phyloP scores from a whole-genome alignment of 2,329 filamentous ascomycete genomes.

The Fusarium pseudoanthophilum region DNA sequence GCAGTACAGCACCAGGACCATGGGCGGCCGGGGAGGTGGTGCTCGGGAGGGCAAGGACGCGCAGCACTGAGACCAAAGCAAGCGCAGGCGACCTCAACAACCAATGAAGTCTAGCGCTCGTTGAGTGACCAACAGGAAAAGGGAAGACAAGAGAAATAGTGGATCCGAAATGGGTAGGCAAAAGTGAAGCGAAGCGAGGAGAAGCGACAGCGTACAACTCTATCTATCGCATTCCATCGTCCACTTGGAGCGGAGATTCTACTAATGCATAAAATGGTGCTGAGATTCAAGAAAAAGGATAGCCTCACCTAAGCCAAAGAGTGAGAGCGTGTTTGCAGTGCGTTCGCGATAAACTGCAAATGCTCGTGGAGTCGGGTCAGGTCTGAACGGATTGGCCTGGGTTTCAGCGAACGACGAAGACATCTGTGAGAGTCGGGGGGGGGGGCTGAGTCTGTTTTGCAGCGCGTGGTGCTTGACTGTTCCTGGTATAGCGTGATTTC shows the following conservation, averaged over 20 bases:
- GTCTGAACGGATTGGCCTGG: conserved; percentile 44
- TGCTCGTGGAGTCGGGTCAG: conserved; percentile 40
- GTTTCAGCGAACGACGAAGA: conserved; percentile 48
- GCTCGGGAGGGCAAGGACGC: conserved; percentile 28
- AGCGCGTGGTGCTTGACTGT: conserved; percentile 41
- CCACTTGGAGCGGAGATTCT: conserved; percentile 3
- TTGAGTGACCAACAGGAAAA: conserved; percentile 19
- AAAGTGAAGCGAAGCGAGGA: conserved; percentile 35
- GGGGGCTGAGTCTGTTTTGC: conserved; percentile 34
- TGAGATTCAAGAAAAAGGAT: conserved; percentile 37
- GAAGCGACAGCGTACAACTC: conserved; percentile 35
- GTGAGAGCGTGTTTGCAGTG: conserved; percentile 37
- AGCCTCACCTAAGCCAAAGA: conserved; percentile 49
- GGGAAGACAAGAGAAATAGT: conserved; percentile 31
- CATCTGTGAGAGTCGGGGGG: conserved; percentile 39
- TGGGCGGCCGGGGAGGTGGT: neutral
- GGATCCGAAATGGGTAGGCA: conserved; percentile 16
- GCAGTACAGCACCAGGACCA: conserved; percentile 16
- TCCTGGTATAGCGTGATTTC: conserved; percentile 45
- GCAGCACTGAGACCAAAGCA: conserved; percentile 43
- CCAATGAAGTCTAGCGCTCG: conserved; percentile 15
- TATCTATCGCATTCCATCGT: conserved; percentile 32
- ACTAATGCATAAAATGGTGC: conserved; percentile 2
- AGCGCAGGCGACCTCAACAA: conserved; percentile 27
- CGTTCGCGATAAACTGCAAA: conserved; percentile 44